phyloP scores from a whole-genome alignment of 176 grass and related monocot genomes.

The Carex parvula region DNA sequence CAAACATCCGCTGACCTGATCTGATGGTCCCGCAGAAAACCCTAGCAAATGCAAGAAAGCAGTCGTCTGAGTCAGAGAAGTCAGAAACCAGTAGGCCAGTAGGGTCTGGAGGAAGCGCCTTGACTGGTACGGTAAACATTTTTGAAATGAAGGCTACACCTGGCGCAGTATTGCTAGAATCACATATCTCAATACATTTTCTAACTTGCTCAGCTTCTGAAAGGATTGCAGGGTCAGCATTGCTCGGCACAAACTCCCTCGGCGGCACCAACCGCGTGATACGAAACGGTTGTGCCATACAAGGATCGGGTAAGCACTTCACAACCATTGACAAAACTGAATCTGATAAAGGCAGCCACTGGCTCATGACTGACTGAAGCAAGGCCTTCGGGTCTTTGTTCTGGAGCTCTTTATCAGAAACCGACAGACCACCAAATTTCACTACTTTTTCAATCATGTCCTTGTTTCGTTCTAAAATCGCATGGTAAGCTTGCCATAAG shows the following conservation, averaged over 20 bases:
- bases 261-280: slow-evolving; percentile 55
- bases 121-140: slow-evolving; percentile 75
- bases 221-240: slow-evolving; percentile 34
- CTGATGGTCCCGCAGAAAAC: slow-evolving; percentile 70
- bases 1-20: slow-evolving; percentile 73
- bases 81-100: slow-evolving; percentile 36
- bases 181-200: slow-evolving; percentile 60
- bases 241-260: slow-evolving; percentile 41
- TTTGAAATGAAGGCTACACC: slow-evolving; percentile 83
- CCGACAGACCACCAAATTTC: slow-evolving; percentile 40
- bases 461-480: slow-evolving; percentile 44
- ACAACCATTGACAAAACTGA: slow-evolving; percentile 72
- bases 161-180: slow-evolving; percentile 43
- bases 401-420: slow-evolving; percentile 53
- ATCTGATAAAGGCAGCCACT: slow-evolving; percentile 71
- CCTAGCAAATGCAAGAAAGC: slow-evolving; percentile 92
- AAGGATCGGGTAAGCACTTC: slow-evolving; percentile 73
- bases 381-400: slow-evolving; percentile 60
- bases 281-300: slow-evolving; percentile 48
- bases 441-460: slow-evolving; percentile 41
- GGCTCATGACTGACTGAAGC: slow-evolving; percentile 72
- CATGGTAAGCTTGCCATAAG: slow-evolving; percentile 58
- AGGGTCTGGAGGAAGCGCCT: slow-evolving; percentile 51
- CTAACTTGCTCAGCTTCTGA: slow-evolving; percentile 58
- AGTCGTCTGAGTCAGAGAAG: slow-evolving; percentile 47